Base-by-base conservation (phyloP, 1,139 yeast species). In the Sugiyamaella pinicola region DNA sequence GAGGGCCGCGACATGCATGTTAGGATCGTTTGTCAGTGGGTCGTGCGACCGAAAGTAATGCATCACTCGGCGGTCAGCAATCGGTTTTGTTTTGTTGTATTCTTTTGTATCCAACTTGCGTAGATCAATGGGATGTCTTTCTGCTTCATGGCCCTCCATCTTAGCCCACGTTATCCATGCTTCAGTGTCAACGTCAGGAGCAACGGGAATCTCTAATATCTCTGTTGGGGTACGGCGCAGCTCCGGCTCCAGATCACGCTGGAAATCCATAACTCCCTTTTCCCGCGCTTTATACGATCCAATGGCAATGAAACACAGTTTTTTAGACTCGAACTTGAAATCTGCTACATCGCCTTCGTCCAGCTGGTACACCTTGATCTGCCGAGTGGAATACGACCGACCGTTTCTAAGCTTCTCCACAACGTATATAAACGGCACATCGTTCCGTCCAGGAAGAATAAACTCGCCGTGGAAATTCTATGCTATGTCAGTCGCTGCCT, bases 381-480 rank as follows among this genome's bases (percentile, higher is more conserved):
- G 60, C 10, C 71, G 61, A 3, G 64, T 62, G 18, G 58, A 49
- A 52, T 65, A 68, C 1, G 64, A 58, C 28, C 59, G 53, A 8
- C 71, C 70, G 46, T 64, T 59, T 10, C 72, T 56, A 7, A 68
- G 51, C 2, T 55, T 54, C 28, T 63, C 65, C n/a, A 68, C 68
- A 18, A 58, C 54, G 55, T 67, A 69, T 6, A 60, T 53, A 43
- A 68, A 68, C 2, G 72, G 72, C 6, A 64, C 58, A 22, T 63
- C 57, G 24, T 58, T 55, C 12, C 60, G 55, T 1, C 70, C 72
- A 0, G 71, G 71, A 31, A 60, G 59, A 38, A 69, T 56, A 48
- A 69, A 69, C 55, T 67, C 62, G n/a, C 70, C 68, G 46, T 64
- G 68, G 41, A 61, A 55, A 55, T 61, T 62, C 57, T 61, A 51